These are phyloP conservation scores for Camelina laxa DNA, from an alignment of 345 rosid species.

Conservation along the genomic window DNA sequence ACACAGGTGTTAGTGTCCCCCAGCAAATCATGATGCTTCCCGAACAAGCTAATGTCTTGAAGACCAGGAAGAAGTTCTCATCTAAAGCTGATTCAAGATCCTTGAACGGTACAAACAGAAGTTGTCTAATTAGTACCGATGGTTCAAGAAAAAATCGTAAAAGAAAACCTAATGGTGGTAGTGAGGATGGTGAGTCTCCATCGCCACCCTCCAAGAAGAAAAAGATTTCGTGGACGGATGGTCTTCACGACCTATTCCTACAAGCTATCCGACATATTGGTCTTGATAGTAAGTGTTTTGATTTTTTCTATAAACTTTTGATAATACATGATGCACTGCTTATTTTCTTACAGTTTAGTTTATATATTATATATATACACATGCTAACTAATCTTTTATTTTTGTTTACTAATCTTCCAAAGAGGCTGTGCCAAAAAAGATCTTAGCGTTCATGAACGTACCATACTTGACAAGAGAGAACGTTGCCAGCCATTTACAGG, in stretches of 20 bases:
- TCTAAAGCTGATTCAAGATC: conserved; percentile 20
- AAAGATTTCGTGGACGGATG: conserved; percentile 65
- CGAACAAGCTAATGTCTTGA: conserved; percentile 24
- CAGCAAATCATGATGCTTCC: conserved; percentile 20
- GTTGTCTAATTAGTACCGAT: background rate
- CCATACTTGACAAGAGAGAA: conserved; percentile 79
- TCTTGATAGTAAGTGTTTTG: conserved; percentile 63
- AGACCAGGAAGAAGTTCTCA: conserved; percentile 14
- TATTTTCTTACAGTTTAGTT: conserved; percentile 1
- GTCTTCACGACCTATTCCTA: conserved; percentile 66
- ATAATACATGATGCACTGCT: background rate
- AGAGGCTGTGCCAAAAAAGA: conserved; percentile 84
- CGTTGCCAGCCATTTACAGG: conserved; percentile 85
- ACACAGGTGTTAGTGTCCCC: conserved; percentile 30
- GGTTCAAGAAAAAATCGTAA: conserved; percentile 32
- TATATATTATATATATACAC: background rate
- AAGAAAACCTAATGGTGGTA: conserved; percentile 8
- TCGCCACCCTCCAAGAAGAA: conserved; percentile 48
- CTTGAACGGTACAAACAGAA: conserved; percentile 1
- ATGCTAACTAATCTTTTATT: background rate
- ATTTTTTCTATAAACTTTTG: background rate
- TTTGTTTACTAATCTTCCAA: conserved; percentile 27
- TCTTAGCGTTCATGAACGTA: conserved; percentile 70
- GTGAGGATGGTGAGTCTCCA: conserved; percentile 28
- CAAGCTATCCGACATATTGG: conserved; percentile 63